Percentiles rank a stretch among this genome's conserved stretches.
phyloP scores from a whole-genome alignment of 1,284 basidiomycete genomes.

The Pterula multifida region DNA sequence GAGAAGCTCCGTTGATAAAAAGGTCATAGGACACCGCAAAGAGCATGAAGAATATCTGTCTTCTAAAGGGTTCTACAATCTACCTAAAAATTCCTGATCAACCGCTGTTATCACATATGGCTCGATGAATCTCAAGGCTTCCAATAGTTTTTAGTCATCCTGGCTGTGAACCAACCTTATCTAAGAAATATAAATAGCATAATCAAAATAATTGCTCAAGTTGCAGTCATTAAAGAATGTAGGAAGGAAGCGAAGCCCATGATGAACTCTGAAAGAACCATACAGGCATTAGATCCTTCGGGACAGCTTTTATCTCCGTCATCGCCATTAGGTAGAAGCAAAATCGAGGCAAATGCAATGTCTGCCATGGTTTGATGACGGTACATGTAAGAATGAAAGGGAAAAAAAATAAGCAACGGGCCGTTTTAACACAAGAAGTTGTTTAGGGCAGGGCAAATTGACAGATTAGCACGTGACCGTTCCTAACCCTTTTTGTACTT shows the following conservation, averaged over 20 bases:
- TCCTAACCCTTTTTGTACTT: too few relatives aligned
- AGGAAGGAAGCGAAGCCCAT: slow-evolving; percentile 59
- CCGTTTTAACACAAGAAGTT: slow-evolving; percentile 7
- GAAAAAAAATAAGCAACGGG: slow-evolving; percentile 7
- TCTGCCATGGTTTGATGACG: slow-evolving; percentile 61
- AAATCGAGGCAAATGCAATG: slow-evolving; percentile 26
- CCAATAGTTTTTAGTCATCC: too few relatives aligned
- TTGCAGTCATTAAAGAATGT: too few relatives aligned
- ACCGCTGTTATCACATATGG: too few relatives aligned
- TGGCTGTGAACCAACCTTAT: too few relatives aligned
- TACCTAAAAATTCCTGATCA: too few relatives aligned
- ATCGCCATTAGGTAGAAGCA: slow-evolving; percentile 58
- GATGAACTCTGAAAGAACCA: slow-evolving; percentile 16
- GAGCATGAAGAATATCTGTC: slow-evolving; percentile 36
- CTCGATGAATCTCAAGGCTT: too few relatives aligned
- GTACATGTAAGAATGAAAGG: slow-evolving; percentile 41
- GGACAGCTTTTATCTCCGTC: slow-evolving; percentile 49
- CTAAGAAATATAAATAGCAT: too few relatives aligned
- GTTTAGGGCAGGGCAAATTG: slow-evolving; percentile 27
- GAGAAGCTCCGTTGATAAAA: slow-evolving; percentile 36
- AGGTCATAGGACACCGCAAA: slow-evolving; percentile 28
- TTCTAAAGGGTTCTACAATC: slow-evolving; percentile 13
- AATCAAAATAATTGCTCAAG: too few relatives aligned
- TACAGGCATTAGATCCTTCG: slow-evolving; percentile 62
- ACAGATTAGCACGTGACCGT: too few relatives aligned